These are phyloP conservation scores for Volvox carteri DNA, from an alignment of 163 green algal genomes.

Conservation along the genomic window DNA sequence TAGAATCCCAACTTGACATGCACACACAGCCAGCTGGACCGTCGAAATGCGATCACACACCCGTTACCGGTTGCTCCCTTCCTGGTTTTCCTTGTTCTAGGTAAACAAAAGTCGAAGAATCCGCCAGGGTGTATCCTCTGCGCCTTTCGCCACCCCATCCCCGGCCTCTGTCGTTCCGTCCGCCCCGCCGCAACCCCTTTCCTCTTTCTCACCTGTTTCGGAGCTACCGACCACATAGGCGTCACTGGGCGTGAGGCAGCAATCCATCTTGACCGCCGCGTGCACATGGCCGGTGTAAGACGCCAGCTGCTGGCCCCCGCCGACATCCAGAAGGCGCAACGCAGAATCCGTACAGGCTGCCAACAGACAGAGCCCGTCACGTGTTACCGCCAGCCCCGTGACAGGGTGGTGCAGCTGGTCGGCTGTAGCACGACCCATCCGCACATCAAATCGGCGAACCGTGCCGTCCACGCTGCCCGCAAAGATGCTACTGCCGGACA, in stretches of 20 bases:
- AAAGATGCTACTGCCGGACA: slow-evolving; percentile 77
- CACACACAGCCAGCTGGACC: too few species aligned
- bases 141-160: too few species aligned
- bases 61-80: too few species aligned
- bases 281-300: slow-evolving; percentile 82
- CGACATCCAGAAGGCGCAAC: slow-evolving; percentile 56
- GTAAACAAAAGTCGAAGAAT: too few species aligned
- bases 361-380: slow-evolving; percentile 79
- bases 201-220: slow-evolving; percentile 83
- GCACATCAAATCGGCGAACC: slow-evolving; percentile 92
- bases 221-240: slow-evolving; percentile 84
- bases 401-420: slow-evolving; percentile 83
- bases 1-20: too few species aligned
- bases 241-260: slow-evolving; percentile 78
- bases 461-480: slow-evolving; percentile 91
- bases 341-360: slow-evolving; percentile 74
- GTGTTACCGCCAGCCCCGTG: slow-evolving; percentile 69
- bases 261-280: slow-evolving; percentile 75
- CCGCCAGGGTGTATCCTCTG: too few species aligned
- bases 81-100: too few species aligned
- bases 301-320: slow-evolving; percentile 80
- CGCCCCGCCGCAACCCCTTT: too few species aligned
- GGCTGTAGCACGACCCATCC: slow-evolving; percentile 79
- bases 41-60: too few species aligned
- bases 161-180: too few species aligned